Evolutionary conservation across 2,329 filamentous ascomycete species (phyloP), one percentile per base, ranked within the genome.

Genomic region (Calonectria fujianensis): DNA sequence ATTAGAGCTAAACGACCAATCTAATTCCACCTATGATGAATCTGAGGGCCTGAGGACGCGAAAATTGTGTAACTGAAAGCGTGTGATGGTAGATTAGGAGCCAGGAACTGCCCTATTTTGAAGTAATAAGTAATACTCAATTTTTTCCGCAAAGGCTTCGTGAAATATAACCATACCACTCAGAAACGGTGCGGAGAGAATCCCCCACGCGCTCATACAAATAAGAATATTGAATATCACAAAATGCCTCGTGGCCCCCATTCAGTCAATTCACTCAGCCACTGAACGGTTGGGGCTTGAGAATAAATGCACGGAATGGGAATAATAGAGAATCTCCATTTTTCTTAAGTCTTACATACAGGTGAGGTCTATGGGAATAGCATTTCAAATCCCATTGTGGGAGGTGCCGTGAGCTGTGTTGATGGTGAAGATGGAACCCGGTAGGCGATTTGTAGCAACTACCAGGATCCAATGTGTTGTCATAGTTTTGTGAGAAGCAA

Each of bases 361-460:
- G 1, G 9, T 48, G n/a, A 13, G 9, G n/a, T 24, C n/a, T 24
- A 48, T 4, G 7, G 9, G 8, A n/a, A 24, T 24, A 3, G n/a
- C n/a, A 48, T 13, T 13, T 48, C 4, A 24, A 24, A 13, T 8
- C 20, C 3, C n/a, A 24, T 24, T 24, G 20, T 13, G 20, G 24
- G 45, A 24, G 45, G 10, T 48, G 45, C 3, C 10, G 18, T 9
- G 6, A 48, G n/a, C 13, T 24, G 20, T 24, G n/a, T 20, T 8
- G 18, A 11, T 11, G n/a, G n/a, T 10, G n/a, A 48, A 24, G 45
- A 24, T 10, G 1, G n/a, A 10, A 11, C 9, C 1, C 3, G n/a
- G 1, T 4, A 13, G n/a, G 11, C 24, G 20, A 48, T 24, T 24
- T 9, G n/a, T 1, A n/a, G 3, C n/a, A 8, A 3, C 4, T 4